Conservation (phyloP, 2,329 filamentous ascomycete species). For the Penicillium rolfsii region DNA sequence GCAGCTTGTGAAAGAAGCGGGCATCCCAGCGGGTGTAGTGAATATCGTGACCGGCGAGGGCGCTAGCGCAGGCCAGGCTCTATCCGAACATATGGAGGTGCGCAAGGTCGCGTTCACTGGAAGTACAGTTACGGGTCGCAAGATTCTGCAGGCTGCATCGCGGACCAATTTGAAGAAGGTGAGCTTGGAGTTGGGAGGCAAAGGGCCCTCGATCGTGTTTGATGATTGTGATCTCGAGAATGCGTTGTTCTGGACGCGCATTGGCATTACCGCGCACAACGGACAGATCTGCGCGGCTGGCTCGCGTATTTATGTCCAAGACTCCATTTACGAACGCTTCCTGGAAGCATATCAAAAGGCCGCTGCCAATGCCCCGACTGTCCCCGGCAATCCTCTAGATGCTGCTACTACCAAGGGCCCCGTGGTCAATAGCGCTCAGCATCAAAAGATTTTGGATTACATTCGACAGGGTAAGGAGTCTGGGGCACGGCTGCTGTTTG, state of each 20-base stretch:
- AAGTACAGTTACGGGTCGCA: slow-evolving; percentile 33
- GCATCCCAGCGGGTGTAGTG: slow-evolving; percentile 60
- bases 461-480: slow-evolving; percentile 29
- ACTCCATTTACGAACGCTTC: slow-evolving; percentile 37
- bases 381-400: slow-evolving; percentile 29
- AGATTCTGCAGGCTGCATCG: slow-evolving; percentile 35
- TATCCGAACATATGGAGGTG: slow-evolving; percentile 36
- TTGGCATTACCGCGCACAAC: slow-evolving; percentile 36
- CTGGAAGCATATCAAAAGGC: slow-evolving; percentile 48
- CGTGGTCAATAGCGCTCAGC: slow-evolving; percentile 26
- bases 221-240: slow-evolving; percentile 39
- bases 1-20: slow-evolving; percentile 53
- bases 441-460: slow-evolving; percentile 30
- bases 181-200: slow-evolving; percentile 42
- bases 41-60: slow-evolving; percentile 65
- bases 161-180: slow-evolving; percentile 41
- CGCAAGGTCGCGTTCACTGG: slow-evolving; percentile 44
- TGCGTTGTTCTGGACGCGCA: slow-evolving; percentile 35
- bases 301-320: slow-evolving; percentile 41
- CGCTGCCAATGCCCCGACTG: slow-evolving; percentile 54
- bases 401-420: slow-evolving; percentile 30
- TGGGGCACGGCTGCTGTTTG: slow-evolving; percentile 29
- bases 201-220: slow-evolving; percentile 41
- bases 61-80: slow-evolving; percentile 53
- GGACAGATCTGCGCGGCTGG: slow-evolving; percentile 40